Conservation (phyloP, 495 filamentous ascomycete species). For the Aspergillus ellipticus region DNA sequence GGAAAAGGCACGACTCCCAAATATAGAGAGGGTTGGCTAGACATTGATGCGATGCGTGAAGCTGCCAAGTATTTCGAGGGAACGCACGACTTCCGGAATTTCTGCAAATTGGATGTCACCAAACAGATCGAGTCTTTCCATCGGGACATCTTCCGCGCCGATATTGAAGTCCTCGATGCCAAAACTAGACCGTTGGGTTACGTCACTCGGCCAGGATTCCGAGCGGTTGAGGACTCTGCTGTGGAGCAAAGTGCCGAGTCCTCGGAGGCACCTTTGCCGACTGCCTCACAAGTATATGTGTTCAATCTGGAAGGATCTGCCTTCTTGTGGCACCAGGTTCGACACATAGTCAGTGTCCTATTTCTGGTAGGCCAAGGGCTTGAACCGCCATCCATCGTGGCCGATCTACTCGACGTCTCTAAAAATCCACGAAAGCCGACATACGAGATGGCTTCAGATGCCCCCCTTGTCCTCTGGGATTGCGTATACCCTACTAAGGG, state of each 20-base stretch:
- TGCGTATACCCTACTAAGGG: constrained; percentile 74
- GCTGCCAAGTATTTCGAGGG: constrained; percentile 79
- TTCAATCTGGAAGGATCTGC: constrained; percentile 86
- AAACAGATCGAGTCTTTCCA: constrained; percentile 84
- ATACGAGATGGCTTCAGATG: constrained; percentile 87
- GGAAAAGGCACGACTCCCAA: constrained; percentile 21
- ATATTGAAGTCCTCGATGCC: constrained; percentile 64
- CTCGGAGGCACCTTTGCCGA: constrained; percentile 15
- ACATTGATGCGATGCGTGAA: constrained; percentile 80
- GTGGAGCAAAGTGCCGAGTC: constrained; percentile 15
- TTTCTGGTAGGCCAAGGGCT: constrained; percentile 91
- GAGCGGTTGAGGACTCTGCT: constrained; percentile 18
- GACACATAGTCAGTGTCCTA: constrained; percentile 81
- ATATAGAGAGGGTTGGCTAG: constrained; percentile 57
- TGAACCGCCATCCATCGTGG: constrained; percentile 68
- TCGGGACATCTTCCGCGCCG: constrained; percentile 68
- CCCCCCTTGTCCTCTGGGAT: constrained; percentile 90
- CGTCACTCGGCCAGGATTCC: constrained; percentile 32
- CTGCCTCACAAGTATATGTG: constrained; percentile 68
- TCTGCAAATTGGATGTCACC: constrained; percentile 83
- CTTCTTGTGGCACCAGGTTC: constrained; percentile 97
- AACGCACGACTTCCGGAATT: constrained; percentile 91
- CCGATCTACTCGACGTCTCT: constrained; percentile 65
- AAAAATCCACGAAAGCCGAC: constrained; percentile 68
- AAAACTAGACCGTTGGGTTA: constrained; percentile 42